Evolutionary conservation across 2,329 filamentous ascomycete genomes (phyloP).

Genomic region (Arthrobotrys musiformis): DNA sequence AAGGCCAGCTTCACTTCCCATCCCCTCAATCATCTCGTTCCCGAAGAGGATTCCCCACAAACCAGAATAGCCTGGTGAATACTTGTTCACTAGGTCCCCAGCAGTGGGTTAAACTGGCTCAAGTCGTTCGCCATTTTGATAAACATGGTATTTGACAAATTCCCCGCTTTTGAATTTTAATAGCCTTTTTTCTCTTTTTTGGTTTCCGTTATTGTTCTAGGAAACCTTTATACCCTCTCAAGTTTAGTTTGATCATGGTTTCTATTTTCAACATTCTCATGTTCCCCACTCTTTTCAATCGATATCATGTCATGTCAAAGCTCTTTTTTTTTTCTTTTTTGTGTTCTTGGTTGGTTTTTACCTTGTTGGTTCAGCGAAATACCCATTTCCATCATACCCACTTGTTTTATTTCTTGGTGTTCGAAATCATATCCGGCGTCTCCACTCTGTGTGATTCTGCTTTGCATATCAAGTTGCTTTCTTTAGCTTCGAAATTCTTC

Average conservation of each 20-base stretch:
- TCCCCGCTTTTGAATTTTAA: conserved; percentile 15
- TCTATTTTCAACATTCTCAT: not conserved
- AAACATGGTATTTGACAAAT: conserved; percentile 56
- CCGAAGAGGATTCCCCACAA: conserved; percentile 10
- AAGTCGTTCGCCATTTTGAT: conserved; percentile 51
- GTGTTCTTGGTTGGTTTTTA: not conserved
- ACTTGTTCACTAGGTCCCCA: conserved; percentile 11
- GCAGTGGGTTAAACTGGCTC: conserved; percentile 43
- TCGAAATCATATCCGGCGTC: conserved; percentile 37
- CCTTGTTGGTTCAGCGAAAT: conserved; percentile 22
- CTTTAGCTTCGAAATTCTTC: not conserved
- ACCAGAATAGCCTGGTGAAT: conserved; percentile 48
- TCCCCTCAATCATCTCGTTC: conserved; percentile 34
- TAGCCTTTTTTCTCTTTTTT: conserved; percentile 5
- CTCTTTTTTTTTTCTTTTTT: not conserved
- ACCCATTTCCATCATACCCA: conserved; percentile 34
- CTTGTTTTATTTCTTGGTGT: conserved; percentile 35
- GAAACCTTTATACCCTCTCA: conserved; percentile 2
- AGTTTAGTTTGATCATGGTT: not conserved
- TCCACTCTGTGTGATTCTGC: conserved; percentile 14
- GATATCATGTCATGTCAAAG: not conserved
- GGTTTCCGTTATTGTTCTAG: not conserved
- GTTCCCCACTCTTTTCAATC: not conserved
- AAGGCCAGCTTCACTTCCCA: conserved; percentile 51
- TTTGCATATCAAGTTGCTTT: conserved; percentile 19